These are phyloP conservation scores for Metarhizium album DNA, from an alignment of 2,329 filamentous ascomycete genomes.

Conservation along the genomic window DNA sequence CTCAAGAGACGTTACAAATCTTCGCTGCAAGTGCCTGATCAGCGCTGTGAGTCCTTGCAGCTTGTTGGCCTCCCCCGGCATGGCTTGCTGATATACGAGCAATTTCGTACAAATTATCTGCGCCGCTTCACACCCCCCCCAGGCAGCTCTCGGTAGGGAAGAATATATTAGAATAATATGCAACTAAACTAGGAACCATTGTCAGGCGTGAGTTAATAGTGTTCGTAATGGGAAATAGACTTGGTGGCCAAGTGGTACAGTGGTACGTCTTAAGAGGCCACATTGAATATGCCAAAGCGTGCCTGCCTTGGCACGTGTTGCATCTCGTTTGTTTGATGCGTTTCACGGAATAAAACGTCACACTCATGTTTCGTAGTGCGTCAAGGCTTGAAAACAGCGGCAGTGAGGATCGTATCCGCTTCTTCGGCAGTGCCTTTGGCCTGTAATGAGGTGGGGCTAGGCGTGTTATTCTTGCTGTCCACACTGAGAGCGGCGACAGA, in stretches of 20 bases:
- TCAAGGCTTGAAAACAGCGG: slow-evolving; percentile 38
- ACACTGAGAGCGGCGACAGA: neutral
- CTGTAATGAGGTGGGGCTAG: neutral
- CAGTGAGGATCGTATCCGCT: slow-evolving; percentile 34
- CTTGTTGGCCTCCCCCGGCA: neutral
- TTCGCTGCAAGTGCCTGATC: neutral
- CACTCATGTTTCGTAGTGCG: neutral
- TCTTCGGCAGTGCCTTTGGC: slow-evolving; percentile 7
- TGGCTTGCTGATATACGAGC: neutral
- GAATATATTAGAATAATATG: neutral
- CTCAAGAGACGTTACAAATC: neutral
- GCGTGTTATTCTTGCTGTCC: neutral
- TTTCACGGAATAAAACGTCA: slow-evolving; percentile 6
- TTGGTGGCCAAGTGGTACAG: no score
- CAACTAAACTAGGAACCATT: neutral
- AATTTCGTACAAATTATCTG: neutral
- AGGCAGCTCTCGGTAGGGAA: neutral
- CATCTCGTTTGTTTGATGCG: neutral
- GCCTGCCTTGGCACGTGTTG: neutral
- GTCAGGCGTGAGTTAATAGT: no score
- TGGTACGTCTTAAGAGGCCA: no score
- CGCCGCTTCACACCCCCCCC: no score
- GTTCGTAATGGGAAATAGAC: no score
- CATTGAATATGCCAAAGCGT: neutral
- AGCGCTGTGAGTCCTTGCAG: neutral